Percentiles rank a stretch among this genome's conserved stretches.
These are phyloP conservation scores for Fusarium brachygibbosum DNA, from an alignment of 2,329 filamentous ascomycete genomes.

Conservation along the genomic window DNA sequence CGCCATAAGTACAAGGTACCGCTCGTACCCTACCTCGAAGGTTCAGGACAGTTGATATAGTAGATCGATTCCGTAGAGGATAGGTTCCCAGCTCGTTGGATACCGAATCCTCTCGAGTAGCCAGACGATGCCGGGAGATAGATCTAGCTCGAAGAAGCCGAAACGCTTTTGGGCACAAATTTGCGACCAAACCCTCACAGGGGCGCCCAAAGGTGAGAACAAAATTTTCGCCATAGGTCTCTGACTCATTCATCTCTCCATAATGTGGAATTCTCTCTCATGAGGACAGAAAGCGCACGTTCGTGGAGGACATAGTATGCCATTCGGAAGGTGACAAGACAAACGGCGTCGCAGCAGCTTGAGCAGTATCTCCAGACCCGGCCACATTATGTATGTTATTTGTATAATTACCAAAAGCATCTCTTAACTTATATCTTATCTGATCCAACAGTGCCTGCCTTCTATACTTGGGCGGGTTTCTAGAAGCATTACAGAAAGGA, in stretches of 20 bases:
- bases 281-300: too few species aligned
- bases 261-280: too few species aligned
- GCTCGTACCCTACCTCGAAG: not conserved
- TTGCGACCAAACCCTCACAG: too few species aligned
- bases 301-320: too few species aligned
- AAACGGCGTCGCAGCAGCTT: not conserved
- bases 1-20: not conserved
- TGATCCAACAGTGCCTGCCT: not conserved
- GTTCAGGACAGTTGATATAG: not conserved
- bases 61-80: too few species aligned
- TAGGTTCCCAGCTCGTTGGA: not conserved
- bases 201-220: too few species aligned
- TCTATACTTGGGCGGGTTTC: not conserved
- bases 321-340: not conserved
- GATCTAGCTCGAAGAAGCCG: too few species aligned
- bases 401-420: not conserved
- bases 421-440: not conserved
- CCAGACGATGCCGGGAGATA: not conserved
- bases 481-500: conserved; percentile 1
- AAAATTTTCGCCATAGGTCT: too few species aligned
- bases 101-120: not conserved
- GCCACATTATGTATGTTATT: not conserved
- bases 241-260: too few species aligned
- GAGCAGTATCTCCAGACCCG: too few species aligned
- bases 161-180: too few species aligned